Base-by-base conservation (phyloP, 305 asterid genomes). In the Andrographis paniculata region DNA sequence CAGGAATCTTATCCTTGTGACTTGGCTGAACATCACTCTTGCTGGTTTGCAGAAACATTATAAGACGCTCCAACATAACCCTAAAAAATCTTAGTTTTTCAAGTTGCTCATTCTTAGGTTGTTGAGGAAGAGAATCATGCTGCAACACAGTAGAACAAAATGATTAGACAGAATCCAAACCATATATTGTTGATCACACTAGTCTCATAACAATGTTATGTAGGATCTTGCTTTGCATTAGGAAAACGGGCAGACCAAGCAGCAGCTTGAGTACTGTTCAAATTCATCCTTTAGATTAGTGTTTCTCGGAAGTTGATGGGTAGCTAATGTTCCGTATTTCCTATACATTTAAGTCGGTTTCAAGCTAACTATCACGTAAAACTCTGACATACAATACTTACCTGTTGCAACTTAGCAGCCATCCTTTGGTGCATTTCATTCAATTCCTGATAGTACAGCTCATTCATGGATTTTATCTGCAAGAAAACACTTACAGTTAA, bases 391-490 rank as follows among this genome's bases (percentile, higher is more conserved):
- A 24, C 20, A 9, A 27, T 5, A 62, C 61, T 61, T 64, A 91
- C 99, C 96, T 76, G 93, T 62, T 77, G 93, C 80, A 92, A 56
- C 73, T 74, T 92, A 31, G 67, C 60, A 36, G 77, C 77, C 63
- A 87, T 84, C 75, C 77, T 79, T 66, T 70, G 70, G 75, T 65
- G 72, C 92, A 87, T 67, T 18, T 79, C 95, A 67, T 77, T 81
- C 67, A 92, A 59, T n/a, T 87, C 95, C 42, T 52, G 65, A 36
- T 58, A 76, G 71, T 79, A 79, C 84, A 58, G 52, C 58, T 84
- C 95, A 67, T 69, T 59, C 95, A 92, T 75, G 74, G 77, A 53
- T 61, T 80, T 92, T 49, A 92, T 79, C 99, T 91, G 99, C 79
- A 81, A 64, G 4, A 45, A 63, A 50, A 39, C 54, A 20, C 23